Percentiles rank a stretch among this genome's conserved stretches.
These are phyloP conservation scores for Aspergillus asperescens DNA, from an alignment of 495 filamentous ascomycete genomes.

Conservation along the genomic window DNA sequence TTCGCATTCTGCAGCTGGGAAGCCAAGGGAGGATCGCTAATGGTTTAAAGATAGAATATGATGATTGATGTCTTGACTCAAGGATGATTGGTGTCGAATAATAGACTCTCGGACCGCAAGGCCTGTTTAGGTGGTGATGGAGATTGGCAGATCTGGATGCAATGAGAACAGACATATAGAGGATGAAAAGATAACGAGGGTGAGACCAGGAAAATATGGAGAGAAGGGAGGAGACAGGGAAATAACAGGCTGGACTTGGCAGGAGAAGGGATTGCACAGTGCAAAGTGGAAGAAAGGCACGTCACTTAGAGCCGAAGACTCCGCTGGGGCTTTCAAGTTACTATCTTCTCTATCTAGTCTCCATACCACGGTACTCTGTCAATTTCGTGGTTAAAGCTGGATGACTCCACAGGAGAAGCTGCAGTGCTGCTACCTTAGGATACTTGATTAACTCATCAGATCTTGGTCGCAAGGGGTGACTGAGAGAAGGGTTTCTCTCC, in stretches of 20 bases:
- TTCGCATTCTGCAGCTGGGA: conserved; percentile 17
- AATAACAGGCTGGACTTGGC: not conserved
- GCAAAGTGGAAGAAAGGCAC: not conserved
- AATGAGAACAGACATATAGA: not conserved
- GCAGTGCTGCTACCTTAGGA: too few relatives aligned
- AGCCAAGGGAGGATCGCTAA: too few relatives aligned
- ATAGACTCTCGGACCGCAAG: not conserved
- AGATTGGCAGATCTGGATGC: not conserved
- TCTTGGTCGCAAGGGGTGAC: too few relatives aligned
- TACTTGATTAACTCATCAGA: too few relatives aligned
- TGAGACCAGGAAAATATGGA: not conserved
- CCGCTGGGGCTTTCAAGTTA: too few relatives aligned
- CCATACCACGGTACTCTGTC: too few relatives aligned
- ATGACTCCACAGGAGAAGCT: too few relatives aligned
- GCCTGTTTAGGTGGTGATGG: not conserved
- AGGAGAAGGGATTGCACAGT: not conserved
- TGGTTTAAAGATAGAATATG: not conserved
- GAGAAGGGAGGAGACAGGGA: not conserved
- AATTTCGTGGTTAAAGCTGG: too few relatives aligned
- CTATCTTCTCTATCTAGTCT: too few relatives aligned
- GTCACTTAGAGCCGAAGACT: not conserved
- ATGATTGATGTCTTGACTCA: not conserved
- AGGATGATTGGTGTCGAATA: not conserved
- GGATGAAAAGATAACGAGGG: not conserved
- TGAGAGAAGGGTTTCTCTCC: too few relatives aligned